Conservation (phyloP, 2,329 filamentous ascomycete genomes). For the Pseudocercospora crystallina region DNA sequence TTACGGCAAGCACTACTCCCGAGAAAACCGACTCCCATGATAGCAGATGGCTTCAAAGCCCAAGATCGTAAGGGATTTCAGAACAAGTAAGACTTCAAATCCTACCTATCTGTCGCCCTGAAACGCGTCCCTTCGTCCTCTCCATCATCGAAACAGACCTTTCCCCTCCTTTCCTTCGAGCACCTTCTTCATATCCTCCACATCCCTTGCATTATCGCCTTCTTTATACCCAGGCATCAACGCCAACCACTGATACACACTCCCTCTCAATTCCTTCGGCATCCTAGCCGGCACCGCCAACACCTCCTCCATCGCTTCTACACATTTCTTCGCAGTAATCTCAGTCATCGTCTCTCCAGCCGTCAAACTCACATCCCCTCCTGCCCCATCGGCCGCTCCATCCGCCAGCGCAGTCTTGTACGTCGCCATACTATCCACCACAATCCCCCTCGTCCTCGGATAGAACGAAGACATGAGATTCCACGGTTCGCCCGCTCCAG, state of each 20-base stretch:
- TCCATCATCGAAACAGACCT: conserved; percentile 2
- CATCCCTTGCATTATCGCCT: conserved; percentile 10
- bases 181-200: conserved; percentile 4
- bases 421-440: conserved; percentile 17
- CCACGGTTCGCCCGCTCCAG: conserved; percentile 15
- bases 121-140: too few species aligned
- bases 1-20: too few species aligned
- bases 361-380: neutral
- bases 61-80: too few species aligned
- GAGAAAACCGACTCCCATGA: too few species aligned
- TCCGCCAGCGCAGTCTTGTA: conserved; percentile 17
- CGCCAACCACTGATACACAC: conserved; percentile 18
- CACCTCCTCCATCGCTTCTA: conserved; percentile 14
- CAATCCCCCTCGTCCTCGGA: conserved; percentile 16
- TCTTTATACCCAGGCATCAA: conserved; percentile 19
- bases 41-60: too few species aligned
- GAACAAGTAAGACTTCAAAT: too few species aligned
- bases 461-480: conserved; percentile 20
- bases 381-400: neutral
- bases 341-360: conserved; percentile 14
- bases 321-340: conserved; percentile 15
- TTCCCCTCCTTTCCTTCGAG: conserved; percentile 13
- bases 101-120: too few species aligned
- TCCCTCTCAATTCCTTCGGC: conserved; percentile 15
- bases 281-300: conserved; percentile 14